Base-by-base conservation (phyloP, 2,329 filamentous ascomycete species). In the Dactylonectria estremocensis region DNA sequence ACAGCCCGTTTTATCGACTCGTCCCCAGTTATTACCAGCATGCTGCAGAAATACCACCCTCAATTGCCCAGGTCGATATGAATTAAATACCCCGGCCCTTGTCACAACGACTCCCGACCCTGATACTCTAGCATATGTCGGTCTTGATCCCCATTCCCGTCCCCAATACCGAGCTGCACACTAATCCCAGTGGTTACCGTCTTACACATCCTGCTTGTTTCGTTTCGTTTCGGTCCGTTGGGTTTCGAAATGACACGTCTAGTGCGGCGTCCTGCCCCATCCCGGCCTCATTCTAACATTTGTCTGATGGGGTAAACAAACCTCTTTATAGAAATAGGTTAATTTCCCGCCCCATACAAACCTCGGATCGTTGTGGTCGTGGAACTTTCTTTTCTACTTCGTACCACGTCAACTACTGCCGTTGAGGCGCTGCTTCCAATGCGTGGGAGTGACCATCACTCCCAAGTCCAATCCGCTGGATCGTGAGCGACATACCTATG, bases 141-240 rank as follows among this genome's bases (percentile, higher is more conserved):
- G 56, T 45, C 49, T 33, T 55, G 20, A 54, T 40, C 54, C 50
- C 53, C 62, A 45, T 31, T 20, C 55, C 22, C 43, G 28, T 49
- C 16, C 28, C 31, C 20, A 18, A 33, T 43, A 35, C 40, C 62
- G 40, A 22, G 40, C 43, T 49, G 57, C 52, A 45, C 61, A 57
- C 35, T 50, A 22, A 43, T 43, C 11, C 45, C 22, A 52, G 18
- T 35, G 14, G 43, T 55, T 56, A 31, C 43, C 55, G 43, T 60
- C 56, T n/a, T 14, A 60, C 63, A 33, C 35, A 24, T 56, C 33
- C 13, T 55, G 33, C 52, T 55, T 22, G 49, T 56, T 61, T 56
- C 63, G 57, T 66, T 61, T 61, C 57, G 52, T 66, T 57, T 60
- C 57, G 24, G 45, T 28, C 45, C 46, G 40, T 24, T 10, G 22